Evolutionary conservation across 768 basidiomycete species (phyloP).

Genomic region (Leccinum subtestaceum): DNA sequence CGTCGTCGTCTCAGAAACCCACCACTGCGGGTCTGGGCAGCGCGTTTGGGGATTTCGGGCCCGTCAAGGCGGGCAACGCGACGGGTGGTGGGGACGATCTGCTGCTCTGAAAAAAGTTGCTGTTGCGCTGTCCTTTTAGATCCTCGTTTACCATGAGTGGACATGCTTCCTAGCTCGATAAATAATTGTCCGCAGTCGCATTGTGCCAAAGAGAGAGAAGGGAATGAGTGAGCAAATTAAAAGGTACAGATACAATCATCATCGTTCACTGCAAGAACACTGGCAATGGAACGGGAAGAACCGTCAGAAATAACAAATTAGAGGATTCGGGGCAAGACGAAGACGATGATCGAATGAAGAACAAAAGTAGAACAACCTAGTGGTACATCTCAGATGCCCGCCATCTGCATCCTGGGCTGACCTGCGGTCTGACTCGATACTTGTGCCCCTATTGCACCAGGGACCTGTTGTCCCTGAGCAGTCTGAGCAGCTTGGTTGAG

Average conservation of each 20-base stretch:
- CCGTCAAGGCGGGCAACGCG: slow-evolving; percentile 16
- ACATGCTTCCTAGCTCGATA: neutral
- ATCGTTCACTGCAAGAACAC: slow-evolving; percentile 35
- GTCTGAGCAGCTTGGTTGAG: slow-evolving; percentile 34
- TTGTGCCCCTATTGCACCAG: slow-evolving; percentile 31
- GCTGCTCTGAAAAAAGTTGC: slow-evolving; percentile 32
- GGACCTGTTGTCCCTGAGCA: slow-evolving; percentile 39
- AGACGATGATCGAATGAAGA: slow-evolving; percentile 7
- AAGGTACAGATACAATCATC: slow-evolving; percentile 38
- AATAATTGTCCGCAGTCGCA: slow-evolving; percentile 22
- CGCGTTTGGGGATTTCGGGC: slow-evolving; percentile 36
- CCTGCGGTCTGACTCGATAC: slow-evolving; percentile 24
- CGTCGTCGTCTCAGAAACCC: slow-evolving; percentile 35
- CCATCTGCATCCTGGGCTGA: slow-evolving; percentile 36
- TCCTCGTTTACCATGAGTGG: slow-evolving; percentile 8
- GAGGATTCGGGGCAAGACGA: slow-evolving; percentile 10
- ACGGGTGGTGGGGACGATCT: slow-evolving; percentile 41
- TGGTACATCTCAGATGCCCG: slow-evolving; percentile 31
- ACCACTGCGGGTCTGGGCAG: slow-evolving; percentile 12
- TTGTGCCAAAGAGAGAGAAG: slow-evolving; percentile 18
- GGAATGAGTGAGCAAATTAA: slow-evolving; percentile 32
- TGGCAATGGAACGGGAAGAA: slow-evolving; percentile 17
- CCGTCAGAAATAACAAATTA: slow-evolving; percentile 22
- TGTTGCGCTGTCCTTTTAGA: neutral
- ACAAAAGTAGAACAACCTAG: neutral